Percentiles rank a stretch among this genome's conserved stretches.
Conservation (phyloP, 129 eudicot genomes). For the Flaveria ramosissima region DNA sequence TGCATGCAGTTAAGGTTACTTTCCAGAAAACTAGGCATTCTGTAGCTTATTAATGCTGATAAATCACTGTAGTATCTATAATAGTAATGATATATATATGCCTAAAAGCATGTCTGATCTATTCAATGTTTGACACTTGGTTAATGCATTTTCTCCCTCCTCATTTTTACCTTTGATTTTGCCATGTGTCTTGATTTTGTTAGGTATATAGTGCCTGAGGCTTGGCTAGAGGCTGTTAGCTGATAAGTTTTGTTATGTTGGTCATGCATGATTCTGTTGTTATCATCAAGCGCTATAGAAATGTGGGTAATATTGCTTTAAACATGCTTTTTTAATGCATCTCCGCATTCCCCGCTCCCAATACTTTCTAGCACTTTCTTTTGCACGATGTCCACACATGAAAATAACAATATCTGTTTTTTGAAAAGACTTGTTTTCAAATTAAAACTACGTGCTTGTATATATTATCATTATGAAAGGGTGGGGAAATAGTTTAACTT, state of each 20-base stretch:
- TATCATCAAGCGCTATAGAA: background rate
- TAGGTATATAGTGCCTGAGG: background rate
- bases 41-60: no score
- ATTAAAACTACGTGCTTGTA: background rate
- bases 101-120: no score
- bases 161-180: no score
- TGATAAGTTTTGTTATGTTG: background rate
- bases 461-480: background rate
- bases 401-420: background rate
- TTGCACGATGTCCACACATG: background rate
- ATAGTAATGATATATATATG: no score
- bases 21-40: no score
- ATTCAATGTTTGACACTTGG: no score
- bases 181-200: background rate
- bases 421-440: no score
- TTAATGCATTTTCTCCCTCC: no score
- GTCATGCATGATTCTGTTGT: background rate
- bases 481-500: background rate
- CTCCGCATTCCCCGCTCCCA: background rate
- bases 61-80: no score
- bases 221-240: background rate
- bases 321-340: background rate
- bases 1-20: no score
- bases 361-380: background rate
- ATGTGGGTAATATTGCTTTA: background rate